Base-by-base conservation (phyloP, 1,139 yeast genomes). In the Kodamaea alishanica region DNA sequence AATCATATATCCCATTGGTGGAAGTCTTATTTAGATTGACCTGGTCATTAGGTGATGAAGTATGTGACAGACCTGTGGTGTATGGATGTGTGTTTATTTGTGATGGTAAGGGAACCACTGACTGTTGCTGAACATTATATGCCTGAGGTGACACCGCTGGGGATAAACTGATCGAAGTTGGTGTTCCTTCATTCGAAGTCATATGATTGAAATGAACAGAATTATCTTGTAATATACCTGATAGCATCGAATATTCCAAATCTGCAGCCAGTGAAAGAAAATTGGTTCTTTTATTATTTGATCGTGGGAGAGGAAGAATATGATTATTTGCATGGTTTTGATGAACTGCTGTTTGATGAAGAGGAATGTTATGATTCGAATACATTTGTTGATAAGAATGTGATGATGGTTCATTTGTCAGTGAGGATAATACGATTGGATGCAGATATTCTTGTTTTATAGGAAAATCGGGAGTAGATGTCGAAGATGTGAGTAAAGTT, bases 201-300 rank as follows among this genome's bases (percentile, higher is more conserved):
- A 61, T 47, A 31, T 55, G 65, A 37, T 51, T 51, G 37, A 52
- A 42, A 39, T 55, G 59, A 41, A 54, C 46, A 40, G 65, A 57
- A 42, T 74, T 79, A 44, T 79, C 82, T 38, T 74, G 81, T 28
- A 84, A 72, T 37, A 87, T 84, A 46, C 75, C 79, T n/a, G 94
- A 83, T 30, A 88, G 62, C 2, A 87, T 81, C 4, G 87, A 74
- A 53, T 87, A 86, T 52, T 88, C 96, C 46, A 82, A 67, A 52
- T 84, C 86, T 0, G 92, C 90, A 0, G 95, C 92, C 10, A 81
- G 67, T 1, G 94, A 83, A 44, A 84, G 63, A 54, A 87, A 81
- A 39, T 69, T 70, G 7, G 68, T 63, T 32, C 67, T 49, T 42
- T 53, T 51, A 26, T 40, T 41, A 22, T 30, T 32, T 26, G 15